Base-by-base conservation (phyloP, 805 yeast genomes). In the Ascoidea rubescens region DNA sequence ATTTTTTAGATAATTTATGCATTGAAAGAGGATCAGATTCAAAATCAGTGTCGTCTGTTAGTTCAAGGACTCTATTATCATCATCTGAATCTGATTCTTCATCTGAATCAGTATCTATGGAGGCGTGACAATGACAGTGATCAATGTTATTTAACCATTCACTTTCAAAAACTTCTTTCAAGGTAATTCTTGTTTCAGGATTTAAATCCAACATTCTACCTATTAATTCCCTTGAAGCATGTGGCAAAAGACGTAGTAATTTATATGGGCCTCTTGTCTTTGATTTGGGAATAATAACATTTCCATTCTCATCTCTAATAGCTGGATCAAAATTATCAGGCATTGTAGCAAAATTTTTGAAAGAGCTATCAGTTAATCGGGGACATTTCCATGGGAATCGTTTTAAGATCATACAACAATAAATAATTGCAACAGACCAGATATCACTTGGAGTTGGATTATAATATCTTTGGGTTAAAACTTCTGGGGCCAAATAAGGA, bases 341-440 rank as follows among this genome's bases (percentile, higher is more conserved):
- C 33, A 63, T 63, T 46, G 69, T 67, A n/a, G 74, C 67, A 62
- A 84, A 91, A 55, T 87, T 73, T 53, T 79, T 75, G 70, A 75
- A 91, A 4, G 93, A 81, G 51, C 80, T 80, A 64, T 90, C 96
- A 5, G 79, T 70, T 31, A 70, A 67, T 57, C 83, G 81, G n/a
- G 97, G 96, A 2, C 90, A 77, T 64, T 88, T 88, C 99, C 99
- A 91, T 1, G 99, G 98, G 67, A 91, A 91, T 55, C 96, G 69
- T 58, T 84, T 78, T 58, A 90, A 69, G 2, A 84, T 73, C 90
- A 89, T 86, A 68, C 98, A 90, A 64, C 96, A 88, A 63, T 77
- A 91, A 51, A 93, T 87, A 32, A 91, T 87, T 0, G 96, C 98
- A 51, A 87, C 71, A 1, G 96, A 87, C 99, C 99, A 91, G 28